These are phyloP conservation scores for Aspergillus ibericus DNA, from an alignment of 2,329 filamentous ascomycete species.

Conservation along the genomic window DNA sequence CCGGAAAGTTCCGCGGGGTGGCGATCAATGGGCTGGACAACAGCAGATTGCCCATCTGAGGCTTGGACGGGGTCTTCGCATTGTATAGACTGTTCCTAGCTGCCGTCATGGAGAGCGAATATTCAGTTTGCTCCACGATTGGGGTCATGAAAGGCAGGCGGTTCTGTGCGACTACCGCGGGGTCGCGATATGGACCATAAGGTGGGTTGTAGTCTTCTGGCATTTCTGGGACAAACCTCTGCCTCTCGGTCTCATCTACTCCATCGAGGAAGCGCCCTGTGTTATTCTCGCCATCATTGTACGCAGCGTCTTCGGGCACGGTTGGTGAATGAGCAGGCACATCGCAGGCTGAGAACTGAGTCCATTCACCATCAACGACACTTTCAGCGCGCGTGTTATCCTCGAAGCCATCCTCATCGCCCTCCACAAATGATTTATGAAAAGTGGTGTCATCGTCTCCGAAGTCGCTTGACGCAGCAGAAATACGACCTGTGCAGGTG, in stretches of 20 bases:
- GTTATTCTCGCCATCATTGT: conserved; percentile 20
- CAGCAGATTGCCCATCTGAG: conserved; percentile 43
- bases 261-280: conserved; percentile 33
- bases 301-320: conserved; percentile 22
- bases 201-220: conserved; percentile 85
- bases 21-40: conserved; percentile 72
- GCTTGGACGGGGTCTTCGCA: conserved; percentile 75
- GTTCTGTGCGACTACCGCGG: conserved; percentile 78
- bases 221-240: conserved; percentile 61
- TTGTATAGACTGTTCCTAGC: conserved; percentile 59
- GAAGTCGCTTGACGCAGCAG: conserved; percentile 63
- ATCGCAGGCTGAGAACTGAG: conserved; percentile 76
- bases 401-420: conserved; percentile 46
- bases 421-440: conserved; percentile 43
- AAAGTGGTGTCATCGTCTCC: conserved; percentile 58
- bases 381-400: conserved; percentile 53
- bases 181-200: conserved; percentile 76
- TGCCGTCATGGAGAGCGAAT: conserved; percentile 66
- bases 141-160: conserved; percentile 97
- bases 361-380: conserved; percentile 72
- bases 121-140: conserved; percentile 93
- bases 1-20: conserved; percentile 51
- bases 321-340: conserved; percentile 43
- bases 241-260: conserved; percentile 37
- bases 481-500: conserved; percentile 72